phyloP scores from a whole-genome alignment of 2,329 filamentous ascomycete species.

The Stachybotrys elegans region DNA sequence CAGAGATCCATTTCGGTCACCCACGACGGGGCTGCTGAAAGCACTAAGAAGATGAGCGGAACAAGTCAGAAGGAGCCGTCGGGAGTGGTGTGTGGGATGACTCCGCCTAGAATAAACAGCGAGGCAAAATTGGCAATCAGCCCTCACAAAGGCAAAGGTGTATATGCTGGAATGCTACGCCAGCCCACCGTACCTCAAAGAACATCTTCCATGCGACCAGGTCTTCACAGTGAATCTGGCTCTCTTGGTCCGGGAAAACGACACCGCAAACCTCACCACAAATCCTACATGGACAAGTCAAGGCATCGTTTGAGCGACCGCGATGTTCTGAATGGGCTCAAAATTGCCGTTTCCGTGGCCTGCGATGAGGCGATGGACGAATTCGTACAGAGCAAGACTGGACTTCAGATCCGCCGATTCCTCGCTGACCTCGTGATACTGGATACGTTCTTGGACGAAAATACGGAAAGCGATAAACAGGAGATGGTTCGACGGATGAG shows the following conservation, averaged over 20 bases:
- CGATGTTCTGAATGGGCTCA: constrained; percentile 50
- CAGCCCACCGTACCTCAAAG: constrained; percentile 29
- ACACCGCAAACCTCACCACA: too few species aligned
- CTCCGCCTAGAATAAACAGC: too few species aligned
- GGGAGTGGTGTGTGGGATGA: too few species aligned
- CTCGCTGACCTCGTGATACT: constrained; percentile 49
- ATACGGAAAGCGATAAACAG: constrained; percentile 15
- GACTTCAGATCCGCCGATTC: constrained; percentile 48
- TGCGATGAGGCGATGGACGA: constrained; percentile 50
- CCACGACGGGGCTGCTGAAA: too few species aligned
- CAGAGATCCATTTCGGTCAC: too few species aligned
- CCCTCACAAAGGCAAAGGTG: too few species aligned
- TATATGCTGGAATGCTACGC: too few species aligned
- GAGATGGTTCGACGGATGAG: constrained; percentile 21
- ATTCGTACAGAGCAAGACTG: constrained; percentile 46
- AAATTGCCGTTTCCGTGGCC: constrained; percentile 50
- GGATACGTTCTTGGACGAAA: constrained; percentile 35
- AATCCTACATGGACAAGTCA: too few species aligned
- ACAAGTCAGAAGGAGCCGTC: too few species aligned
- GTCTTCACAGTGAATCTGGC: neutral
- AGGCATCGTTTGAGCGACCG: constrained; percentile 32
- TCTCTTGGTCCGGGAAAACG: too few species aligned
- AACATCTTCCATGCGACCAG: constrained; percentile 25
- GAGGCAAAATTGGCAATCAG: too few species aligned
- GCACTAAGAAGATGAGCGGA: too few species aligned